Percentiles rank a stretch among this genome's conserved stretches.
These are phyloP conservation scores for Trypanosoma grayi DNA, from an alignment of 208 protist species.

Conservation along the genomic window DNA sequence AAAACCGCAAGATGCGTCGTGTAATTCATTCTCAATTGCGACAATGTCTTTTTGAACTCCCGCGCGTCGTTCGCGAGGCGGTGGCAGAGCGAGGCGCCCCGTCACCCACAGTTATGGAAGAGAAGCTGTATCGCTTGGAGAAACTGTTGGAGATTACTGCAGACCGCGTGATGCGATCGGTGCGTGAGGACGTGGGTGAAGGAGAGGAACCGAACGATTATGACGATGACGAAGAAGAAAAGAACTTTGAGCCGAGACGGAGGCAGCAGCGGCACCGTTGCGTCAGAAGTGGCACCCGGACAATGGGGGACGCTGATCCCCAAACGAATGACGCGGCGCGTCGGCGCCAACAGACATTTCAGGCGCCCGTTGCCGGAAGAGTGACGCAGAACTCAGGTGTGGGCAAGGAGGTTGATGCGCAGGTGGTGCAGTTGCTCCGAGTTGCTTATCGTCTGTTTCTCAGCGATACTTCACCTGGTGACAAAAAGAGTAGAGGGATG, in stretches of 20 bases:
- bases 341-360: no score
- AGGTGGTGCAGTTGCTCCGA: slow-evolving; percentile 9
- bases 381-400: background rate
- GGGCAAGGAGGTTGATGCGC: background rate
- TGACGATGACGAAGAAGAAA: background rate
- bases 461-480: background rate
- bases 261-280: background rate
- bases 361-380: background rate
- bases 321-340: no score
- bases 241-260: no score
- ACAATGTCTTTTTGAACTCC: slow-evolving; percentile 5
- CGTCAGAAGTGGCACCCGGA: no score
- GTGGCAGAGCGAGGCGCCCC: background rate
- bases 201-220: background rate
- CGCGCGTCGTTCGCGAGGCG: slow-evolving; percentile 1
- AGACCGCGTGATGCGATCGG: background rate
- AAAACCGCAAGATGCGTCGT: slow-evolving; percentile 19
- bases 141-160: slow-evolving; percentile 1
- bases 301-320: no score
- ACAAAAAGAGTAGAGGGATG: no score
- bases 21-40: slow-evolving; percentile 4
- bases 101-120: background rate
- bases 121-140: slow-evolving; percentile 11
- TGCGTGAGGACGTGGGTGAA: background rate
- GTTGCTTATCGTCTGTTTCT: slow-evolving; percentile 10